phyloP scores from a whole-genome alignment of 2,329 filamentous ascomycete genomes.

The Pyrenochaeta sp. region DNA sequence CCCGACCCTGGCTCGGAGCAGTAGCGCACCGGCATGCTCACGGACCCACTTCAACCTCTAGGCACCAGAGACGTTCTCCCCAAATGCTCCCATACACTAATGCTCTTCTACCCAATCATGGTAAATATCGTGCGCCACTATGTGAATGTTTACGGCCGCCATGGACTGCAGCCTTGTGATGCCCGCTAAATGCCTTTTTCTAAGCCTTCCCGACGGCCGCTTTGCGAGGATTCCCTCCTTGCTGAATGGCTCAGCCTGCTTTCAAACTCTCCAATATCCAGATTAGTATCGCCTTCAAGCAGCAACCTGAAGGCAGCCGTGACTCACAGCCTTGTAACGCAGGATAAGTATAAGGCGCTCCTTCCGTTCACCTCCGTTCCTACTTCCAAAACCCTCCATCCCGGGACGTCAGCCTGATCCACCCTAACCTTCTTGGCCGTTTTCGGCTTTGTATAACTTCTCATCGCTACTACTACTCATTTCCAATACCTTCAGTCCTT shows the following conservation, averaged over 20 bases:
- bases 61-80: constrained; percentile 2
- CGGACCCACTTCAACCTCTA: constrained; percentile 2
- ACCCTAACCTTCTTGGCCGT: not conserved
- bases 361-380: not conserved
- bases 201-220: not conserved
- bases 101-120: not conserved
- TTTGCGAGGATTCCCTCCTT: not conserved
- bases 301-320: not conserved
- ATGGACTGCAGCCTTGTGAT: not conserved
- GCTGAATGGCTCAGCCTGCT: constrained; percentile 1
- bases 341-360: constrained; percentile 3
- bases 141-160: not conserved
- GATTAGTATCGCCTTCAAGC: not conserved
- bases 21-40: not conserved
- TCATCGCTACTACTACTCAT: not conserved
- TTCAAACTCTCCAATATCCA: not conserved
- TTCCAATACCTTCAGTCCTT: not conserved
- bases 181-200: not conserved
- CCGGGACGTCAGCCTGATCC: constrained; percentile 7
- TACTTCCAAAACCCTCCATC: not conserved
- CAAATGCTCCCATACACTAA: not conserved
- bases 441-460: not conserved
- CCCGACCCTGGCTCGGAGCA: constrained; percentile 9
- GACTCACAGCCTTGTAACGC: not conserved
- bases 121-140: not conserved